Conservation (phyloP, 495 filamentous ascomycete genomes). For the Talaromyces adpressus region DNA sequence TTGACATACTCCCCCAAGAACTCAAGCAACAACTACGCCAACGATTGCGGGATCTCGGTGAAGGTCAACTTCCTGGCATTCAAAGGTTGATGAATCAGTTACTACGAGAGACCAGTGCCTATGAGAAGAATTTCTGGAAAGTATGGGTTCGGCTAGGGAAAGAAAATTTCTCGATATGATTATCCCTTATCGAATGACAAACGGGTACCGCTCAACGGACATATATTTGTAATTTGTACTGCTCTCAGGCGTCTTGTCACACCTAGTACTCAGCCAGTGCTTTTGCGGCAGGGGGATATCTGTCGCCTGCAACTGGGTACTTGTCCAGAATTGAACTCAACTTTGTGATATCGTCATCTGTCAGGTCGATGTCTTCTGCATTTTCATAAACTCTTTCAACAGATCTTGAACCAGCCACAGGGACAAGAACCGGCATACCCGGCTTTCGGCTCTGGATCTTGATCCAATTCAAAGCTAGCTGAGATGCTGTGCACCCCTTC, state of each 20-base stretch:
- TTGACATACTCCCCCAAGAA: neutral
- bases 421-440: slow-evolving; percentile 54
- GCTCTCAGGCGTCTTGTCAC: neutral
- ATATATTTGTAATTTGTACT: neutral
- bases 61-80: neutral
- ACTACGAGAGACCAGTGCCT: neutral
- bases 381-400: slow-evolving; percentile 45
- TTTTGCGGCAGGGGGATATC: slow-evolving; percentile 3
- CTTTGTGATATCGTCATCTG: slow-evolving; percentile 39
- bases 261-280: slow-evolving; percentile 3
- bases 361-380: slow-evolving; percentile 31
- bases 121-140: neutral
- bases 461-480: slow-evolving; percentile 68
- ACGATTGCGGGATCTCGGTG: neutral
- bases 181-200: too few species aligned
- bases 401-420: slow-evolving; percentile 63
- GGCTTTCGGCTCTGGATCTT: slow-evolving; percentile 36
- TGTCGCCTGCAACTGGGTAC: slow-evolving; percentile 4
- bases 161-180: slow-evolving; percentile 3
- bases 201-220: too few species aligned
- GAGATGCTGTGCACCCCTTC: slow-evolving; percentile 60
- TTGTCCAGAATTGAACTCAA: slow-evolving; percentile 29
- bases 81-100: neutral
- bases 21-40: neutral
- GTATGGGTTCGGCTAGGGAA: slow-evolving; percentile 1